Evolutionary conservation across 73 alveolate species (phyloP), one percentile per base, ranked within the genome.

Genomic region (Paramecium sonneborni): DNA sequence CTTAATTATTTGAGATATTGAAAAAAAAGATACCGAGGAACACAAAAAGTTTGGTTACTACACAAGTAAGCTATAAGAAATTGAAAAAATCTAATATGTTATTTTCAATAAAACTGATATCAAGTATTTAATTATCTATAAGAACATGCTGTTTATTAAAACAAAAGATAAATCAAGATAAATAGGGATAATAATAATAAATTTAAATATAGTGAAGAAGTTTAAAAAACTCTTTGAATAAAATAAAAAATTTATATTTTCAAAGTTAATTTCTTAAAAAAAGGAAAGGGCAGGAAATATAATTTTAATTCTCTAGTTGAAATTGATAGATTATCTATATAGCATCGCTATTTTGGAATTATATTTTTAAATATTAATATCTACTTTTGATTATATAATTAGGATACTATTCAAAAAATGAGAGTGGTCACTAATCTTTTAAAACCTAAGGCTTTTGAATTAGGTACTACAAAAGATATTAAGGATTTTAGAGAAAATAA

Each of bases 241-340:
- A 2, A 21, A 62, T 26, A 44, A 62, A 24, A 28, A 26, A 1
- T 28, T 62, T 12, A 44, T 44, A 62, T 28, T 62, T 28, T n/a
- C n/a, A n/a, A n/a, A n/a, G n/a, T n/a, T n/a, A n/a, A n/a, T n/a
- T n/a, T n/a, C n/a, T n/a, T n/a, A n/a, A n/a, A n/a, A n/a, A n/a
- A n/a, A n/a, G n/a, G n/a, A n/a, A n/a, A n/a, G n/a, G n/a, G n/a
- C n/a, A n/a, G n/a, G n/a, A n/a, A 62, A 26, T 24, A 30, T 11
- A 62, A 46, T 62, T 62, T 62, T 62, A 62, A 62, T 62, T 62
- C 84, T 26, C 24, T 62, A 62, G 26, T 62, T 62, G 52, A 62
- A 30, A 30, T 62, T 3, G 84, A 62, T 7, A 62, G 10, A 62
- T n/a, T 62, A 11, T 62, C 84, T 26, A 62, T 20, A 41, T 41